Evolutionary conservation across 306 rosid genomes (phyloP).

Genomic region (Prosopis cineraria): DNA sequence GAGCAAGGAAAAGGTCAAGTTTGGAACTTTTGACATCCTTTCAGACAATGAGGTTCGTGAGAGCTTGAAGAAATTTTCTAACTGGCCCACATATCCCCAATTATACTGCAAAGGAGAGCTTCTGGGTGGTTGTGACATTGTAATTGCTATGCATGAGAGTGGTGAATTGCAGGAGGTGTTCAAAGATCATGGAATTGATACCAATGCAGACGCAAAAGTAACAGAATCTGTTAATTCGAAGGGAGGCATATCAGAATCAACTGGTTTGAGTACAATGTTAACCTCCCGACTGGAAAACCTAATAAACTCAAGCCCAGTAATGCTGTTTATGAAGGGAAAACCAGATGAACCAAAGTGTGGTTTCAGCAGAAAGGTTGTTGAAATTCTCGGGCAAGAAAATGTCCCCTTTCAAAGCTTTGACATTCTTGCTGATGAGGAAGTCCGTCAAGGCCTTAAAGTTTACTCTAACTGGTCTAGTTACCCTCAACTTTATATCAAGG

Average conservation of each 20-base stretch:
- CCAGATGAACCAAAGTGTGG: constrained; percentile 93
- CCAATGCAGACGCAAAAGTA: constrained; percentile 39
- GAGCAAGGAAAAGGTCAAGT: constrained; percentile 75
- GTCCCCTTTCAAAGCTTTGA: constrained; percentile 75
- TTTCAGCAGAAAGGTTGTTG: constrained; percentile 91
- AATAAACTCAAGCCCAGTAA: constrained; percentile 67
- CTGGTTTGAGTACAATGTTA: constrained; percentile 63
- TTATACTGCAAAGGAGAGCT: constrained; percentile 94
- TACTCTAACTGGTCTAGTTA: constrained; percentile 97
- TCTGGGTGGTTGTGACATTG: constrained; percentile 93
- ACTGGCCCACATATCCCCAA: constrained; percentile 97
- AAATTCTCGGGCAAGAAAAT: constrained; percentile 80
- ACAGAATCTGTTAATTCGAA: constrained; percentile 51
- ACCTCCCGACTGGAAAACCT: constrained; percentile 63
- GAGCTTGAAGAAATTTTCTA: constrained; percentile 79
- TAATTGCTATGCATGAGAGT: constrained; percentile 85
- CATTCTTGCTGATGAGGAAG: constrained; percentile 81
- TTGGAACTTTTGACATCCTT: constrained; percentile 84
- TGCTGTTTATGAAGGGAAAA: constrained; percentile 91
- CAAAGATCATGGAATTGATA: constrained; percentile 70
- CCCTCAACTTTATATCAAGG: constrained; percentile 80
- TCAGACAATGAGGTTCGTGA: constrained; percentile 76
- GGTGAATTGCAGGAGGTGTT: constrained; percentile 81
- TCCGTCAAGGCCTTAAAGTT: constrained; percentile 91
- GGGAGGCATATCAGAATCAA: constrained; percentile 65